Evolutionary conservation across 495 filamentous ascomycete species (phyloP).

Genomic region (Delitschia confertaspora): DNA sequence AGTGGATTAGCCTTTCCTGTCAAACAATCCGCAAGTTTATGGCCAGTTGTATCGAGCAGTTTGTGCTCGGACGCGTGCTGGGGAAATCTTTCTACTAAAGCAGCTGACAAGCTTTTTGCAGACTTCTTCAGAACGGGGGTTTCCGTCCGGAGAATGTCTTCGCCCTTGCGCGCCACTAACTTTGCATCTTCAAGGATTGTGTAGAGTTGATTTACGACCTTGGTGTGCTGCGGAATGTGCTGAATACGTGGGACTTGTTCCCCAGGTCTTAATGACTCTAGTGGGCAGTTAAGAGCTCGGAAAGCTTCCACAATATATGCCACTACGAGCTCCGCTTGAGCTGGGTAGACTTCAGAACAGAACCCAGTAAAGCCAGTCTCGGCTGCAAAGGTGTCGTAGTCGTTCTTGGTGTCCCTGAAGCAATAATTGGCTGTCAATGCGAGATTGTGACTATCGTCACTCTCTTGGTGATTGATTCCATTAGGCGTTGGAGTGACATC

Average conservation of each 20-base stretch:
- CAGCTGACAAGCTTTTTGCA: not conserved
- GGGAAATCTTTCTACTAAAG: not conserved
- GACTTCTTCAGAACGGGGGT: no score
- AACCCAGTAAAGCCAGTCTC: slow-evolving; percentile 11
- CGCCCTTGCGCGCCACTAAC: not conserved
- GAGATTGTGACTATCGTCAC: no score
- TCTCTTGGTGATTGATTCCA: no score
- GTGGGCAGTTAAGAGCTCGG: slow-evolving; percentile 12
- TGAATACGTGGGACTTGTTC: not conserved
- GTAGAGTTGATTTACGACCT: not conserved
- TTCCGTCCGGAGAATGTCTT: not conserved
- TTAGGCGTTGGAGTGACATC: no score
- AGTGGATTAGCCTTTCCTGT: not conserved
- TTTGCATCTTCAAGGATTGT: not conserved
- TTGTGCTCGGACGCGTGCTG: not conserved
- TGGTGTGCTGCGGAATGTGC: not conserved
- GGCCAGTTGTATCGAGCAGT: not conserved
- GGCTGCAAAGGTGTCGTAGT: slow-evolving; percentile 7
- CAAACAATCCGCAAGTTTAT: not conserved
- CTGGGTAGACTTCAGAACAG: slow-evolving; percentile 14
- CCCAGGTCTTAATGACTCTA: not conserved
- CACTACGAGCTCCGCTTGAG: slow-evolving; percentile 22
- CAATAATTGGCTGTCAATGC: no score
- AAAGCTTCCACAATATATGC: slow-evolving; percentile 29
- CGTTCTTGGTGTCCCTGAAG: slow-evolving; percentile 12